Conservation (phyloP, 1,284 basidiomycete species). For the Tremellales sp. region DNA sequence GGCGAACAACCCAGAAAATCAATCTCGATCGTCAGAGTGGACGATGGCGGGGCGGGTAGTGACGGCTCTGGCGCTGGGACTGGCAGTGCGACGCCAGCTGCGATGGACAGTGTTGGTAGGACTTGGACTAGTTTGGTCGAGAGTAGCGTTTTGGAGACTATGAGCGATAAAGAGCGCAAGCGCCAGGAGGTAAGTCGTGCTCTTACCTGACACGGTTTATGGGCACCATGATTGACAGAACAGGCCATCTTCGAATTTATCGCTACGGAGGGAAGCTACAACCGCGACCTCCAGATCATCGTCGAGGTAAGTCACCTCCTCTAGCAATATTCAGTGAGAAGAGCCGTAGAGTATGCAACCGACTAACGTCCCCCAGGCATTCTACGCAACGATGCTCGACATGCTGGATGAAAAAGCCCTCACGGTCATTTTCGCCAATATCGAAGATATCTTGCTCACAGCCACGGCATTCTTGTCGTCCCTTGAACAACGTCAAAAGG, state of each 20-base stretch:
- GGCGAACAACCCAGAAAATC: slow-evolving; percentile 35
- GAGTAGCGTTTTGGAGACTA: slow-evolving; percentile 68
- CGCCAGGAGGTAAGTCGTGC: slow-evolving; percentile 67
- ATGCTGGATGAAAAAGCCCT: slow-evolving; percentile 73
- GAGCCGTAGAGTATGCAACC: no score
- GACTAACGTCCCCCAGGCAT: slow-evolving; percentile 54
- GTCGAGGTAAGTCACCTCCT: slow-evolving; percentile 62
- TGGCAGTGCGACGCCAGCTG: not conserved
- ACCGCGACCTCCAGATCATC: slow-evolving; percentile 81
- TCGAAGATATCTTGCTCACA: slow-evolving; percentile 81
- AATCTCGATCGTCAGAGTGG: slow-evolving; percentile 41
- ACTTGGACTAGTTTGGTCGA: slow-evolving; percentile 91
- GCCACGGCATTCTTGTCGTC: slow-evolving; percentile 83
- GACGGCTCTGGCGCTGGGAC: slow-evolving; percentile 22
- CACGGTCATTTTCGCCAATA: slow-evolving; percentile 83
- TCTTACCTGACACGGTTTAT: not conserved
- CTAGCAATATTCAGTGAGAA: not conserved
- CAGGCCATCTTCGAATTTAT: slow-evolving; percentile 80
- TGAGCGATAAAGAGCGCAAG: slow-evolving; percentile 70
- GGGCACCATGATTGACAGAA: not conserved
- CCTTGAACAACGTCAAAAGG: slow-evolving; percentile 84
- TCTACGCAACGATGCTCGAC: slow-evolving; percentile 73
- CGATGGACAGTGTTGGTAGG: slow-evolving; percentile 47
- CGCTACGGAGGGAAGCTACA: slow-evolving; percentile 78
- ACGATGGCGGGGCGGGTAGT: not conserved